Evolutionary conservation across 768 basidiomycete genomes (phyloP).

Genomic region (Mycena galopus): DNA sequence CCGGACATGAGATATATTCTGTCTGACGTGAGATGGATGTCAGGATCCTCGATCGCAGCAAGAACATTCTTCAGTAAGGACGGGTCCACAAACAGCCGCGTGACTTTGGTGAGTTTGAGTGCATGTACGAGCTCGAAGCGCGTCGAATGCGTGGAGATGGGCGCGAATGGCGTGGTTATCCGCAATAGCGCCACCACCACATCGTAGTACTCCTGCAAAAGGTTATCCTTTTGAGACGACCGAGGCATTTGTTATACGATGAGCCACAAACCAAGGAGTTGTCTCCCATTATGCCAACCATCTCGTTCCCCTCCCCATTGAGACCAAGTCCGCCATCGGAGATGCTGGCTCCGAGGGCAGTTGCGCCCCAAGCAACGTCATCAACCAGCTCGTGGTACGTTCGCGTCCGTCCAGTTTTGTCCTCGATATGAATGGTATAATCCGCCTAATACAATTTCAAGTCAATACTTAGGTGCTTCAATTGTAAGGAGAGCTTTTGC

Average conservation of each 20-base stretch:
- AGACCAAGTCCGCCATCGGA: slow-evolving; percentile 71
- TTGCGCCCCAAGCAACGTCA: slow-evolving; percentile 66
- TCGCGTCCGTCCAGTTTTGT: slow-evolving; percentile 58
- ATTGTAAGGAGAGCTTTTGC: background rate
- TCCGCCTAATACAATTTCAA: slow-evolving; percentile 61
- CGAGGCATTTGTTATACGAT: background rate
- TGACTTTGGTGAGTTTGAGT: slow-evolving; percentile 60
- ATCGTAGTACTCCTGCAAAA: slow-evolving; percentile 65
- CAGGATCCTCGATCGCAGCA: slow-evolving; percentile 36
- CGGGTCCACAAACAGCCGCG: slow-evolving; percentile 67
- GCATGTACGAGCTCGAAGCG: slow-evolving; percentile 67
- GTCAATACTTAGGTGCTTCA: background rate
- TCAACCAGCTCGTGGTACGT: slow-evolving; percentile 64
- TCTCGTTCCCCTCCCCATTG: slow-evolving; percentile 59
- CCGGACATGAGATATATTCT: slow-evolving; percentile 68
- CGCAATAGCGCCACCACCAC: slow-evolving; percentile 63
- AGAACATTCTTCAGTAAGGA: slow-evolving; percentile 48
- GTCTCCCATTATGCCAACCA: slow-evolving; percentile 78
- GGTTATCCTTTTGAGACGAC: background rate
- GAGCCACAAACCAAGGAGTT: slow-evolving; percentile 70
- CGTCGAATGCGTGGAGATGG: slow-evolving; percentile 69
- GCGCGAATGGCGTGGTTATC: slow-evolving; percentile 64
- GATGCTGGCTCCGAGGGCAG: slow-evolving; percentile 63
- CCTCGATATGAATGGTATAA: slow-evolving; percentile 68
- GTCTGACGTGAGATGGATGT: slow-evolving; percentile 51